These are phyloP conservation scores for Fusarium sp. DNA, from an alignment of 2,329 filamentous ascomycete species.

Conservation along the genomic window DNA sequence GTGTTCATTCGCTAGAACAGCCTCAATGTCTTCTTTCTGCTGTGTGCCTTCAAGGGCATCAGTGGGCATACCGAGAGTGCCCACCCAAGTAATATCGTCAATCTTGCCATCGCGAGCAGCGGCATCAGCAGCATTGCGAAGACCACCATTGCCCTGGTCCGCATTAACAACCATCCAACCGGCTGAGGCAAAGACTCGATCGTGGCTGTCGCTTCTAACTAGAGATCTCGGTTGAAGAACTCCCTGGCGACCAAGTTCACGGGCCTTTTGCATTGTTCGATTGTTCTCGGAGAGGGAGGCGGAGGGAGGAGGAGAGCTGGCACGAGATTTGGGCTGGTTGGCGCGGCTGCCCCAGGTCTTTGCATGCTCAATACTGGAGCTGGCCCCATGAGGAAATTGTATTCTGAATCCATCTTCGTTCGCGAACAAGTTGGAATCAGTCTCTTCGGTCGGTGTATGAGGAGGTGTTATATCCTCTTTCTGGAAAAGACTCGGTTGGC, in stretches of 20 bases:
- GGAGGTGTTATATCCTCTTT: constrained; percentile 62
- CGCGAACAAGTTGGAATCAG: constrained; percentile 59
- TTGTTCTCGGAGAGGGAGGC: constrained; percentile 77
- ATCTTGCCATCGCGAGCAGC: constrained; percentile 75
- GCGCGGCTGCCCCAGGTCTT: constrained; percentile 79
- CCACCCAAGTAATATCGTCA: constrained; percentile 86
- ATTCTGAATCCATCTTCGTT: constrained; percentile 68
- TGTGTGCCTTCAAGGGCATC: constrained; percentile 80
- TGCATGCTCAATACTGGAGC: constrained; percentile 74
- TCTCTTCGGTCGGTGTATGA: constrained; percentile 61
- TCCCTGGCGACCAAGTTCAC: constrained; percentile 65
- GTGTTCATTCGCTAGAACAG: constrained; percentile 81
- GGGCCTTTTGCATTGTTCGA: constrained; percentile 65
- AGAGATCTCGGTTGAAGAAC: constrained; percentile 63
- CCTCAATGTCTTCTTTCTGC: constrained; percentile 84
- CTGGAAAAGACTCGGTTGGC: constrained; percentile 64
- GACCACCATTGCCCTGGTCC: constrained; percentile 90
- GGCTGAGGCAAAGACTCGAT: constrained; percentile 77
- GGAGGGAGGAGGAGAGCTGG: constrained; percentile 78
- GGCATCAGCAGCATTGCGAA: constrained; percentile 87
- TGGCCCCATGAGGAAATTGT: constrained; percentile 62
- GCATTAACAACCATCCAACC: constrained; percentile 86
- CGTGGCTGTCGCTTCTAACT: constrained; percentile 69
- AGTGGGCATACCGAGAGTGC: constrained; percentile 92
- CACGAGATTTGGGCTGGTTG: constrained; percentile 82